phyloP scores from a whole-genome alignment of 768 basidiomycete species.

The Gelatoporia subvermispora region DNA sequence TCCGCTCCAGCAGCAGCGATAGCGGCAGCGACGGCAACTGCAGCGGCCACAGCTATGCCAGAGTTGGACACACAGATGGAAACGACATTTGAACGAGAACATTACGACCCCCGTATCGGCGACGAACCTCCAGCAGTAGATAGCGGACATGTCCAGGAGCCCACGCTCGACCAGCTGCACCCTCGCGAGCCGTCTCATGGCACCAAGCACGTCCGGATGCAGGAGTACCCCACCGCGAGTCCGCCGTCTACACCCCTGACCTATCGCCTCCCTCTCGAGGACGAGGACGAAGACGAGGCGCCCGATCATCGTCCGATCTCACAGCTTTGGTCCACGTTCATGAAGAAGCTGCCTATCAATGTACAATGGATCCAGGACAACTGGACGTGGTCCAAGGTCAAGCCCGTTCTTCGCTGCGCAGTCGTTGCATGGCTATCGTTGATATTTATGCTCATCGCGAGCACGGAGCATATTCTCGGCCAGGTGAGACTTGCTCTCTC shows the following conservation, averaged over 20 bases:
- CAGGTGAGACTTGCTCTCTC: slow-evolving; percentile 36
- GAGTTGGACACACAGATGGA: no score
- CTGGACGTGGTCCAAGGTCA: slow-evolving; percentile 52
- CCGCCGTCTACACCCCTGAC: no score
- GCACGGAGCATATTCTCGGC: slow-evolving; percentile 45
- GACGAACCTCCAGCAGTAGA: no score
- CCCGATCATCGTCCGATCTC: background rate
- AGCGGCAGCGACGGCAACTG: no score
- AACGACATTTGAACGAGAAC: background rate
- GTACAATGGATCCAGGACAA: slow-evolving; percentile 57
- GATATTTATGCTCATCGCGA: slow-evolving; percentile 54
- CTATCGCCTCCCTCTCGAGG: background rate
- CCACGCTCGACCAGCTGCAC: background rate
- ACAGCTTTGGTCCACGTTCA: slow-evolving; percentile 1
- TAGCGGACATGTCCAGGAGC: slow-evolving; percentile 6
- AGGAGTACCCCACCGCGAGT: background rate
- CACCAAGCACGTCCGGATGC: background rate
- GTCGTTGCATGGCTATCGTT: slow-evolving; percentile 57
- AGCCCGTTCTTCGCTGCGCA: slow-evolving; percentile 60
- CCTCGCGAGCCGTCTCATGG: no score
- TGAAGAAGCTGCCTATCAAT: slow-evolving; percentile 21
- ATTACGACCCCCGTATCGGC: background rate
- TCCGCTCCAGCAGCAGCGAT: no score
- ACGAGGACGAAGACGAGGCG: slow-evolving; percentile 1
- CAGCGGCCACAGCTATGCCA: no score